phyloP scores from a whole-genome alignment of 352 stramenopile species.

The Nothophytophthora sp. region DNA sequence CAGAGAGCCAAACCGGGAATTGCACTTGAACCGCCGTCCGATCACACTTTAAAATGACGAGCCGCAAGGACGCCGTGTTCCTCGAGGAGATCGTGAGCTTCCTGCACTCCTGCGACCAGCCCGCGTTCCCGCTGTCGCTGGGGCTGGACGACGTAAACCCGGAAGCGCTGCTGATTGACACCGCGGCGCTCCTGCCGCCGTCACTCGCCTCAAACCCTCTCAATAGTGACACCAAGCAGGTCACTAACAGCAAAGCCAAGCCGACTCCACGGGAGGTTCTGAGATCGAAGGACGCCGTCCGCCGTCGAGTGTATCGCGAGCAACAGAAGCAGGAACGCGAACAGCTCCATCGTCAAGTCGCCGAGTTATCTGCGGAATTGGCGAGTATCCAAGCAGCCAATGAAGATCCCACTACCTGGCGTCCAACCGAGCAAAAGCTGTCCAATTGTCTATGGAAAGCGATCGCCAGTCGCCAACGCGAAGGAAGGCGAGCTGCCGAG shows the following conservation, averaged over 20 bases:
- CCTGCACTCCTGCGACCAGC: conserved; percentile 19
- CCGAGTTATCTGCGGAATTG: conserved; percentile 29
- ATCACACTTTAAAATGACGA: conserved; percentile 23
- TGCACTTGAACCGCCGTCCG: too few species aligned
- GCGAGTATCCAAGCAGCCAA: conserved; percentile 19
- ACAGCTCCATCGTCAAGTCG: conserved; percentile 25
- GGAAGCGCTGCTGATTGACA: background rate
- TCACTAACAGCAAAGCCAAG: background rate
- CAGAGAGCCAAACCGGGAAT: too few species aligned
- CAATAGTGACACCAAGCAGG: background rate
- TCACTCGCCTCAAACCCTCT: background rate
- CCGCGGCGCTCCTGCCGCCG: conserved; percentile 3
- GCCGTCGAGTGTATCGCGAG: conserved; percentile 37
- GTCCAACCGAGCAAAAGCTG: conserved; percentile 14
- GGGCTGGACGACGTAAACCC: conserved; percentile 1
- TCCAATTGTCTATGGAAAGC: conserved; percentile 31
- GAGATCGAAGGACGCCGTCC: conserved; percentile 27
- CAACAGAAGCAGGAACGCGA: conserved; percentile 37
- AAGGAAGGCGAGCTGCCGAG: conserved; percentile 23
- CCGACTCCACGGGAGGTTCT: background rate
- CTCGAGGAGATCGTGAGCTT: conserved; percentile 31
- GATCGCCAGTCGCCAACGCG: conserved; percentile 27
- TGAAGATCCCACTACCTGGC: background rate
- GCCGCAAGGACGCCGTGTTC: conserved; percentile 18
- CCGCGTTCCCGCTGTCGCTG: conserved; percentile 11